Percentiles rank a stretch among this genome's conserved stretches.
phyloP scores from a whole-genome alignment of 768 basidiomycete species.

The Megacollybia marginata region DNA sequence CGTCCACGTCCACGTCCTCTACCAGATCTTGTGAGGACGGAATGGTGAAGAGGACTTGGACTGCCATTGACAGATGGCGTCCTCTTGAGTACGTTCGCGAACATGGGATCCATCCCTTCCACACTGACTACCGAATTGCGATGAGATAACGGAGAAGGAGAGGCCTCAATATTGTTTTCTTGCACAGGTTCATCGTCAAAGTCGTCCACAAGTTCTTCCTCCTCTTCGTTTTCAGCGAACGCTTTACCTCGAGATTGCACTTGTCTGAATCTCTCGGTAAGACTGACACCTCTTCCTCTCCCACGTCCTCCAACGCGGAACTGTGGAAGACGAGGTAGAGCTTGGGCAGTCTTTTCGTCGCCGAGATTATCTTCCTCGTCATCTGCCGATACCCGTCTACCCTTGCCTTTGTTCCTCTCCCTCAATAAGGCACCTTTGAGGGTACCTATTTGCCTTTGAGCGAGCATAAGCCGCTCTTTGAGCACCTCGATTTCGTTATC shows the following conservation, averaged over 20 bases:
- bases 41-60: constrained; percentile 55
- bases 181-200: constrained; percentile 17
- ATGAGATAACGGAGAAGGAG: constrained; percentile 45
- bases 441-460: constrained; percentile 79
- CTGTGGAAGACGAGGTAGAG: not conserved
- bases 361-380: constrained; percentile 15
- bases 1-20: constrained; percentile 54
- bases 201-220: constrained; percentile 4
- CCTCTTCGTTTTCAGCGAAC: constrained; percentile 15
- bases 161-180: constrained; percentile 23
- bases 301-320: not conserved
- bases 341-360: constrained; percentile 5
- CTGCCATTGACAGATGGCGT: constrained; percentile 36
- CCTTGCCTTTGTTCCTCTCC: constrained; percentile 73
- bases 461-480: constrained; percentile 76
- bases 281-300: constrained; percentile 20
- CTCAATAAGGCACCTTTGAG: constrained; percentile 72
- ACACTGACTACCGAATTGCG: constrained; percentile 29
- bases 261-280: constrained; percentile 26
- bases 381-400: constrained; percentile 31
- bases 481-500: constrained; percentile 77
- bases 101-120: constrained; percentile 84
- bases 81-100: constrained; percentile 71
- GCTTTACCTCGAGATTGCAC: constrained; percentile 2
- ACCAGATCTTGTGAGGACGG: constrained; percentile 41